Base-by-base conservation (phyloP, 148 eudicot genomes). In the Rhododendron molle region DNA sequence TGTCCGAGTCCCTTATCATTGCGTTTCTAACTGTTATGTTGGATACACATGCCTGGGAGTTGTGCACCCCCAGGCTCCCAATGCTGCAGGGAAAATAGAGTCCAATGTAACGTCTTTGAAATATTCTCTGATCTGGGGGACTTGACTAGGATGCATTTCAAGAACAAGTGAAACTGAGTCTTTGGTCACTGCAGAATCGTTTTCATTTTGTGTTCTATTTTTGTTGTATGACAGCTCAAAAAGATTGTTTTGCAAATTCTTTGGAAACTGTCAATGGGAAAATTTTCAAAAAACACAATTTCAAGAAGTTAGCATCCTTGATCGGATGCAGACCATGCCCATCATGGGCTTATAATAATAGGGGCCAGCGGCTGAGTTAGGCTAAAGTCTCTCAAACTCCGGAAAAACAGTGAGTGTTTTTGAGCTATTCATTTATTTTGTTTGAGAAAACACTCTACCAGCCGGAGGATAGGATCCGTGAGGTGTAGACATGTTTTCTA, bases 41-140 rank as follows among this genome's bases (percentile, higher is more conserved):
- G 8, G 98, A 95, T 1, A 97, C 99, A 81, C 98, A 97, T 9
- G 99, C 97, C 23, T 91, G 94, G 1, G 98, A 88, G 87, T 96
- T 89, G 76, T 94, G 99, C 26, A 88, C 90, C 43, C 99, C 99
- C 5, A 97, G 92, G 89, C 99, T 97, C 49, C 99, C 99, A 62
- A 97, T 97, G 88, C 99, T 95, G 86, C 84, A 85, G 28, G 54
- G 74, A 13, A 30, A 30, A 69, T 7, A 12, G 20, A n/a, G 6
- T 10, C 4, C 28, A 8, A 38, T 30, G 74, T 69, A 4, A 69
- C 12, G 60, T 12, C 18, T 4, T 28, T 13, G 74, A 26, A 28
- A 69, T 28, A 30, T 16, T 28, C 5, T 28, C 36, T 30, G 36
- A 30, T 16, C 21, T 54, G 36, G 36, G 36, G 74, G 7, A 28